Evolutionary conservation across 2,329 filamentous ascomycete genomes (phyloP).

Genomic region (Immersiporthe knoxdaviesiana): DNA sequence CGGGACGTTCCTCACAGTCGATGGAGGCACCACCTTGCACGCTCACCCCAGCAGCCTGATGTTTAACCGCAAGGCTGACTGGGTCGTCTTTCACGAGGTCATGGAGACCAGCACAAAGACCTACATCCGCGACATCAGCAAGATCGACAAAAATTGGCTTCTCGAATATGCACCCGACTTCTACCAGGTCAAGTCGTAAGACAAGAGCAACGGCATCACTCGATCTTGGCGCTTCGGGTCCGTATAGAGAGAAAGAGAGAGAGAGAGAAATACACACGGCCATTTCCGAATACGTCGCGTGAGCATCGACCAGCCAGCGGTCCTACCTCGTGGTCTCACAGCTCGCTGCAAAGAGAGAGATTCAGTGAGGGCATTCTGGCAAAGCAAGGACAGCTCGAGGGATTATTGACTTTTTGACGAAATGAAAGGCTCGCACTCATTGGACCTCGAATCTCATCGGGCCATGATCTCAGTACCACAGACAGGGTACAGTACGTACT

Average conservation of each 20-base stretch:
- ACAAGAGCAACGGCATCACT: background rate
- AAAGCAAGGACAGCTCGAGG: background rate
- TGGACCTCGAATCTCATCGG: conserved; percentile 5
- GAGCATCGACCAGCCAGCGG: conserved; percentile 6
- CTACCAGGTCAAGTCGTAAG: conserved; percentile 61
- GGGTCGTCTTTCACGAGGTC: conserved; percentile 94
- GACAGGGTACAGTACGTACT: background rate
- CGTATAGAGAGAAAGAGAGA: background rate
- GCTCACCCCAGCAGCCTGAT: conserved; percentile 91
- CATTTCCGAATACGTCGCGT: conserved; percentile 10
- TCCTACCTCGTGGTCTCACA: background rate
- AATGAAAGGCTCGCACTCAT: background rate
- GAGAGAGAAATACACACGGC: background rate
- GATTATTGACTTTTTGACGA: background rate
- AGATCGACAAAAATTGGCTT: conserved; percentile 91
- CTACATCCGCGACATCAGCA: conserved; percentile 89
- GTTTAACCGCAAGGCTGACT: conserved; percentile 96
- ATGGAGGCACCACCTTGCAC: conserved; percentile 75
- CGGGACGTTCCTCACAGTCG: conserved; percentile 86
- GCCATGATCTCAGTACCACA: background rate
- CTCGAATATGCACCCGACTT: conserved; percentile 85
- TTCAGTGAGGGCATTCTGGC: background rate
- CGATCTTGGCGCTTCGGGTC: background rate
- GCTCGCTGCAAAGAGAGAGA: background rate
- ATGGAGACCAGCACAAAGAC: conserved; percentile 87